phyloP scores from a whole-genome alignment of 441 rosid species.

The Gossypium gossypioides region DNA sequence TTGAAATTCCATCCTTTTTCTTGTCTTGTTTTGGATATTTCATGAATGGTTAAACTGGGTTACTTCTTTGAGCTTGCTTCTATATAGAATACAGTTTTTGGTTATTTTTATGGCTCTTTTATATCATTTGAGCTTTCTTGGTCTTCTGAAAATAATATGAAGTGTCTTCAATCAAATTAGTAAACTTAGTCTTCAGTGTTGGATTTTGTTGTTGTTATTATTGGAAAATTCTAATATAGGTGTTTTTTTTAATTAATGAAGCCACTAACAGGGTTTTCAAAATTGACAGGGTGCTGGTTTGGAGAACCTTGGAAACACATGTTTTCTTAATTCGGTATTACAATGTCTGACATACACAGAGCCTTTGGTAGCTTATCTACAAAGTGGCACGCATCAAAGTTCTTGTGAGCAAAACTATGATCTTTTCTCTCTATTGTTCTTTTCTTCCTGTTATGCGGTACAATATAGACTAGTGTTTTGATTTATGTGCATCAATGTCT shows the following conservation, averaged over 20 bases:
- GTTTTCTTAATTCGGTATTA: constrained; percentile 85
- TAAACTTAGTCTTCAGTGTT: not conserved
- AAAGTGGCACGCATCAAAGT: constrained; percentile 69
- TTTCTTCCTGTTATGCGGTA: not conserved
- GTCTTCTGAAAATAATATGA: not conserved
- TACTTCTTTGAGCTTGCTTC: not conserved
- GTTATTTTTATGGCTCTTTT: not conserved
- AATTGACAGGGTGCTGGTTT: constrained; percentile 83
- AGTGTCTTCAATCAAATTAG: not conserved
- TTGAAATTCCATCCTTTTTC: not conserved
- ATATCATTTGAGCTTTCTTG: not conserved
- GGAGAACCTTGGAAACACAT: constrained; percentile 88
- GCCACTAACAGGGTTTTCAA: not conserved
- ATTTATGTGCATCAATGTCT: not conserved
- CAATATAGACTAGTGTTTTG: not conserved
- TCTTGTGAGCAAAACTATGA: constrained; percentile 47
- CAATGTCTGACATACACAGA: constrained; percentile 92
- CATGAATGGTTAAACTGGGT: not conserved
- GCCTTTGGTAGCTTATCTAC: constrained; percentile 83
- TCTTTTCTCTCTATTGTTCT: not conserved
- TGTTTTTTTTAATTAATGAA: not conserved
- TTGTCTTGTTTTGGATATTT: not conserved
- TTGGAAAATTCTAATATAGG: not conserved
- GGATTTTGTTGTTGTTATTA: not conserved
- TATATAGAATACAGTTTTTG: not conserved